Evolutionary conservation across 805 yeast species (phyloP).

Genomic region (Candida sphagnicola): DNA sequence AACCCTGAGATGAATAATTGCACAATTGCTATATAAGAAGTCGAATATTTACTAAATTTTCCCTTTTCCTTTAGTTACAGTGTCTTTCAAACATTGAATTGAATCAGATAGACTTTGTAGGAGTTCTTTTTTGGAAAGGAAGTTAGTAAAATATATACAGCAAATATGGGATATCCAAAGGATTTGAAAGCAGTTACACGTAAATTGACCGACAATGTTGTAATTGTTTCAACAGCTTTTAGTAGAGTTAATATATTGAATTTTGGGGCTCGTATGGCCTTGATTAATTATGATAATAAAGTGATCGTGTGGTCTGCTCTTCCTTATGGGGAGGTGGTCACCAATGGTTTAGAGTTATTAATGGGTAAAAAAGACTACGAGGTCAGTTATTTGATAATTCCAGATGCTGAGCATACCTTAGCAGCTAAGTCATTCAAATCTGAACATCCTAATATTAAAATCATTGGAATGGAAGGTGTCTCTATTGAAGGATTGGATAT

Average conservation of each 20-base stretch:
- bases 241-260: slow-evolving; percentile 25
- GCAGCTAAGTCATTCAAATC: slow-evolving; percentile 52
- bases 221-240: slow-evolving; percentile 32
- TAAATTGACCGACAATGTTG: slow-evolving; percentile 29
- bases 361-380: slow-evolving; percentile 30
- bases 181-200: slow-evolving; percentile 28
- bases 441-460: slow-evolving; percentile 45
- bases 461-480: slow-evolving; percentile 50
- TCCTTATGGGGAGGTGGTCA: slow-evolving; percentile 48
- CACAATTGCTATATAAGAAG: no score
- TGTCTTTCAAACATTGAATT: no score
- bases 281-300: slow-evolving; percentile 25
- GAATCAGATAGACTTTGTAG: no score
- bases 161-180: slow-evolving; percentile 29
- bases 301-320: slow-evolving; percentile 55
- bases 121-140: no score
- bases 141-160: no score
- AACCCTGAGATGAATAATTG: no score
- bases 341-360: slow-evolving; percentile 31
- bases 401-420: slow-evolving; percentile 64
- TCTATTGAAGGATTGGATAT: slow-evolving; percentile 28
- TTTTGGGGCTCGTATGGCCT: slow-evolving; percentile 42
- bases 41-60: no score
- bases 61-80: no score
- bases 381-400: slow-evolving; percentile 52